Conservation (phyloP, 441 rosid species). For the Populus tomentosa region DNA sequence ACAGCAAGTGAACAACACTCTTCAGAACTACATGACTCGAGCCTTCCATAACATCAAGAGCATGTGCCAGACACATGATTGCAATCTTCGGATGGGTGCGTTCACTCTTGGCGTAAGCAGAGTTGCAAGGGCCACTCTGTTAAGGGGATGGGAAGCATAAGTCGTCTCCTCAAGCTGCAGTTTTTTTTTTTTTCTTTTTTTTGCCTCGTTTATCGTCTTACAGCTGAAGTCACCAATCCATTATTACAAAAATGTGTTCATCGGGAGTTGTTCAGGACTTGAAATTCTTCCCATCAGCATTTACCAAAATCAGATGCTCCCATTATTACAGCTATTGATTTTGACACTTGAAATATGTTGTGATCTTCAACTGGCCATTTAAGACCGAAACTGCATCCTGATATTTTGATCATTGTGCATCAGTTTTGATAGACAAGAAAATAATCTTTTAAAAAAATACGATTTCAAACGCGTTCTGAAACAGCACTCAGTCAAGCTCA, state of each 20-base stretch:
- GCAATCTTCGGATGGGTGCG: constrained; percentile 97
- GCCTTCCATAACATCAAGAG: constrained; percentile 74
- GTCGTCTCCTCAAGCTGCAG: not conserved
- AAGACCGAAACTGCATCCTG: too few relatives aligned
- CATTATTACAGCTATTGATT: not conserved
- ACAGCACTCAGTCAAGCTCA: too few relatives aligned
- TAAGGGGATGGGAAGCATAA: constrained; percentile 96
- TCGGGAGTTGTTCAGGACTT: not conserved
- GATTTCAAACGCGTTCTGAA: too few relatives aligned
- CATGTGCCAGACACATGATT: constrained; percentile 81
- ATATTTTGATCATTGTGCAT: too few relatives aligned
- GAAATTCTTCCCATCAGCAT: not conserved
- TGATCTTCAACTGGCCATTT: not conserved
- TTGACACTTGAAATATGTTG: not conserved
- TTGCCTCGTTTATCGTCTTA: not conserved
- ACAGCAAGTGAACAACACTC: constrained; percentile 69
- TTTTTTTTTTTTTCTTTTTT: not conserved
- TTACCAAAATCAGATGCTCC: constrained; percentile 1
- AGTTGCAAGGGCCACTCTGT: constrained; percentile 81
- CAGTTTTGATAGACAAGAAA: too few relatives aligned
- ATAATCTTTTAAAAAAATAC: too few relatives aligned
- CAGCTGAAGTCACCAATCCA: too few relatives aligned
- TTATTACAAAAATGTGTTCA: not conserved
- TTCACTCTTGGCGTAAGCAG: constrained; percentile 92
- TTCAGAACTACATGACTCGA: constrained; percentile 74